These are phyloP conservation scores for Scheffersomyces lignicola DNA, from an alignment of 1,139 yeast species.

Conservation along the genomic window DNA sequence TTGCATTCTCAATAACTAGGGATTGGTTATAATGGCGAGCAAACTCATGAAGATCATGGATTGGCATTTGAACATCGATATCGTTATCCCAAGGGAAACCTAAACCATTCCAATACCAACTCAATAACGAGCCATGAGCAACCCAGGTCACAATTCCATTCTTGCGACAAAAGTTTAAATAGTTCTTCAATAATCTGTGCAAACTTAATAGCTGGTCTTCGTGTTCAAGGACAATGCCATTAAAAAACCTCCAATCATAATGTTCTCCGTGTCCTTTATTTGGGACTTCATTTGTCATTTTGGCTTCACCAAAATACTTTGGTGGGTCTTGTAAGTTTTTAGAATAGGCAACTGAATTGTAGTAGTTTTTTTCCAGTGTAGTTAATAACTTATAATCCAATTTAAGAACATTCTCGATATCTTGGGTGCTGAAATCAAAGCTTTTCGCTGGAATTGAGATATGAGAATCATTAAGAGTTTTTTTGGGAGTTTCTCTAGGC, in stretches of 20 bases:
- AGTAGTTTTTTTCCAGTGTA: slow-evolving; percentile 13
- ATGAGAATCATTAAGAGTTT: not conserved
- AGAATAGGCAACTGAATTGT: slow-evolving; percentile 14
- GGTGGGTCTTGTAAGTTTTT: slow-evolving; percentile 30
- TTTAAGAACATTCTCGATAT: not conserved
- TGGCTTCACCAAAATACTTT: slow-evolving; percentile 35
- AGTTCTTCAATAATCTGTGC: slow-evolving; percentile 31
- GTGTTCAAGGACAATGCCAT: slow-evolving; percentile 40
- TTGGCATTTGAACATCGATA: slow-evolving; percentile 40
- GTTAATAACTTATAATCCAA: not conserved
- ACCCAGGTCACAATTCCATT: slow-evolving; percentile 40
- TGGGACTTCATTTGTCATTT: slow-evolving; percentile 21
- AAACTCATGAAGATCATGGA: slow-evolving; percentile 28
- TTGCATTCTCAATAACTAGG: slow-evolving; percentile 28
- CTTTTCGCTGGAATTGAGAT: not conserved
- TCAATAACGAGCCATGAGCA: slow-evolving; percentile 43
- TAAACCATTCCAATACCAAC: slow-evolving; percentile 43
- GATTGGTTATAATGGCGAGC: slow-evolving; percentile 37
- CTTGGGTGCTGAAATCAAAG: slow-evolving; percentile 1
- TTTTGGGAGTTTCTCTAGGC: slow-evolving; percentile 7
- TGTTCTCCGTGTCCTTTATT: slow-evolving; percentile 41
- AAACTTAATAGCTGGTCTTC: slow-evolving; percentile 27
- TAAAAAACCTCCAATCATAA: slow-evolving; percentile 46
- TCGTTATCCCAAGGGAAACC: slow-evolving; percentile 41
- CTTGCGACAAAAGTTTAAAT: slow-evolving; percentile 25